A percentile compares a stretch with the other conserved stretches of the same genome.
Evolutionary conservation across 768 basidiomycete species (phyloP).

Genomic region (Boletus edulis): DNA sequence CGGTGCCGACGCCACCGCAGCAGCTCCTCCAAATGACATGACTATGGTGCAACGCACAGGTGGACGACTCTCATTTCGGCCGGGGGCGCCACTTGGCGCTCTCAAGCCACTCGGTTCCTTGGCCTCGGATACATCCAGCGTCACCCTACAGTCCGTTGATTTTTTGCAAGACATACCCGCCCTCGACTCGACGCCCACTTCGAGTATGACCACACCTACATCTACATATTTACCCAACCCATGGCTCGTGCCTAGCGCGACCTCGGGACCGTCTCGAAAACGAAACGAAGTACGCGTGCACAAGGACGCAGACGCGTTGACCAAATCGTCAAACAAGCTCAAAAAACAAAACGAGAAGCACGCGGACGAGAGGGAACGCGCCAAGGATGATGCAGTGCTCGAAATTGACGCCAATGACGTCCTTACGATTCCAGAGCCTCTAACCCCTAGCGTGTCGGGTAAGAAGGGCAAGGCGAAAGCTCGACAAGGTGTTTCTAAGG

Average conservation of each 20-base stretch:
- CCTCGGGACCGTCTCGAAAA: slow-evolving; percentile 57
- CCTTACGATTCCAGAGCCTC: slow-evolving; percentile 16
- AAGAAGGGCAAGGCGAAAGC: slow-evolving; percentile 21
- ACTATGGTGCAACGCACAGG: slow-evolving; percentile 55
- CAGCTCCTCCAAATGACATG: slow-evolving; percentile 30
- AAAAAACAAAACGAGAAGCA: slow-evolving; percentile 61
- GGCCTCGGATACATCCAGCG: slow-evolving; percentile 62
- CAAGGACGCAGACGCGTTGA: slow-evolving; percentile 57
- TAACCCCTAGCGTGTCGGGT: neutral
- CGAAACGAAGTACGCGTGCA: slow-evolving; percentile 70
- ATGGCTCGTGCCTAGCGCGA: slow-evolving; percentile 59
- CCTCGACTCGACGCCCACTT: slow-evolving; percentile 4
- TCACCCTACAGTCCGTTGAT: slow-evolving; percentile 60
- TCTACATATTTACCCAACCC: slow-evolving; percentile 53
- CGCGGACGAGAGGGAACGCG: slow-evolving; percentile 55
- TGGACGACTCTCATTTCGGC: slow-evolving; percentile 63
- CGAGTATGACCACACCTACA: slow-evolving; percentile 17
- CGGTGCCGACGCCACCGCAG: slow-evolving; percentile 24
- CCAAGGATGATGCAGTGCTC: slow-evolving; percentile 71
- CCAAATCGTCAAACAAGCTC: slow-evolving; percentile 73
- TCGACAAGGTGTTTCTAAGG: neutral
- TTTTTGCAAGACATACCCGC: slow-evolving; percentile 38
- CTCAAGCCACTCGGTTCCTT: slow-evolving; percentile 30
- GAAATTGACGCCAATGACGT: slow-evolving; percentile 55
- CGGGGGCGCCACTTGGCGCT: slow-evolving; percentile 36